Evolutionary conservation across 1,139 yeast species (phyloP).

Genomic region (Suhomyces guaymorum): DNA sequence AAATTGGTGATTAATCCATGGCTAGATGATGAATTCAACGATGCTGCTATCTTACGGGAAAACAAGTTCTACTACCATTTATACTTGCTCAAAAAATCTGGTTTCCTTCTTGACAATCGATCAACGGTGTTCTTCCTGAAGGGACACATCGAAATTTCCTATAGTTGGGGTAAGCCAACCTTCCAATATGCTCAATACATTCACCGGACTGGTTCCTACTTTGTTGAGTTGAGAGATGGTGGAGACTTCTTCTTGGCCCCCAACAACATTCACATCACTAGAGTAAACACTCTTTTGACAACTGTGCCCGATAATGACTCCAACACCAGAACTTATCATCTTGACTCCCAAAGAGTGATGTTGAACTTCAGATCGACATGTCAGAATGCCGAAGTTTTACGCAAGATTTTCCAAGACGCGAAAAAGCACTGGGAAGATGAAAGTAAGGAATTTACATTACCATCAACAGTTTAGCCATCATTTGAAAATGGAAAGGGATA

Average conservation of each 20-base stretch:
- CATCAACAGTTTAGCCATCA: slow-evolving; percentile 9
- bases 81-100: slow-evolving; percentile 64
- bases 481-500: no score
- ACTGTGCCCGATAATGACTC: slow-evolving; percentile 29
- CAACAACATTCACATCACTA: slow-evolving; percentile 68
- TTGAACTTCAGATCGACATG: slow-evolving; percentile 66
- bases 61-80: slow-evolving; percentile 63
- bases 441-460: slow-evolving; percentile 12
- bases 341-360: slow-evolving; percentile 76
- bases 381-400: slow-evolving; percentile 47
- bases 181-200: slow-evolving; percentile 87
- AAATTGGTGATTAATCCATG: slow-evolving; percentile 68
- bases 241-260: slow-evolving; percentile 84
- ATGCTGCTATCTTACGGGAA: slow-evolving; percentile 43
- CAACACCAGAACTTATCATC: slow-evolving; percentile 30
- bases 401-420: slow-evolving; percentile 60
- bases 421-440: slow-evolving; percentile 47
- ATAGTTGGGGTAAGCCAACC: slow-evolving; percentile 90
- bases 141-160: slow-evolving; percentile 57
- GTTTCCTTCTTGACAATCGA: slow-evolving; percentile 79
- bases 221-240: slow-evolving; percentile 82
- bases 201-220: slow-evolving; percentile 83
- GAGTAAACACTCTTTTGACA: slow-evolving; percentile 48
- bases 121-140: slow-evolving; percentile 63
- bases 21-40: slow-evolving; percentile 56